Conservation (phyloP, 2,329 filamentous ascomycete species). For the Albifimbria verrucaria region DNA sequence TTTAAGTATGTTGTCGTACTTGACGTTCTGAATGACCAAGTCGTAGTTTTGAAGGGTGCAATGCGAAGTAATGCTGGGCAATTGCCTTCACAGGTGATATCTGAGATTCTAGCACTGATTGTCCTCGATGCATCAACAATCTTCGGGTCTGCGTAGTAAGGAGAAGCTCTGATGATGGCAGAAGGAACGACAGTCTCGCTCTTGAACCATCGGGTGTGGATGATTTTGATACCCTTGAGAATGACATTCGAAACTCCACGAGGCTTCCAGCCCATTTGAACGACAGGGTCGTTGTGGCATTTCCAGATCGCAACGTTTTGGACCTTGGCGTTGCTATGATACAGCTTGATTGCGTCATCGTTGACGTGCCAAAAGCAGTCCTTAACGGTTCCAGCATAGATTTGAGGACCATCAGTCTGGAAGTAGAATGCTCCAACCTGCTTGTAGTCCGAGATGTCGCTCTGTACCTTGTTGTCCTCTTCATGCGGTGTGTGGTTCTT, state of each 20-base stretch:
- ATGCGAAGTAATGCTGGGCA: no score
- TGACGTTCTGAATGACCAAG: no score
- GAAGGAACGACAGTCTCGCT: no score
- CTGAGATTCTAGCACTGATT: no score
- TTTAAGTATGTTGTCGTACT: no score
- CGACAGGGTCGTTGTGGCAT: slow-evolving; percentile 25
- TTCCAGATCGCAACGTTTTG: slow-evolving; percentile 25
- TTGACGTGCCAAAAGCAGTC: slow-evolving; percentile 32
- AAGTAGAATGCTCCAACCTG: slow-evolving; percentile 34
- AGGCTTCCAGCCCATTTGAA: slow-evolving; percentile 32
- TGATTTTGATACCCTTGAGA: slow-evolving; percentile 21
- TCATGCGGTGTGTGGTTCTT: slow-evolving; percentile 8
- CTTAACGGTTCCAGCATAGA: slow-evolving; percentile 26
- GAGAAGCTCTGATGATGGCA: no score
- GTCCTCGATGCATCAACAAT: no score
- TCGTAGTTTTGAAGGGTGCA: no score
- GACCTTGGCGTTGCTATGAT: slow-evolving; percentile 24
- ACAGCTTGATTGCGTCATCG: slow-evolving; percentile 34
- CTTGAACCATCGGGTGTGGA: no score
- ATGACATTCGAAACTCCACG: slow-evolving; percentile 22
- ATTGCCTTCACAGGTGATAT: no score
- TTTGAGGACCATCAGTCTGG: slow-evolving; percentile 33
- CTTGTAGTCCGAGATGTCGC: slow-evolving; percentile 30
- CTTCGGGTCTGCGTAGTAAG: no score
- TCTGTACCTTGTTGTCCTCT: slow-evolving; percentile 10